phyloP scores from a whole-genome alignment of 2,329 filamentous ascomycete genomes.

The Trichoderma atroviride region DNA sequence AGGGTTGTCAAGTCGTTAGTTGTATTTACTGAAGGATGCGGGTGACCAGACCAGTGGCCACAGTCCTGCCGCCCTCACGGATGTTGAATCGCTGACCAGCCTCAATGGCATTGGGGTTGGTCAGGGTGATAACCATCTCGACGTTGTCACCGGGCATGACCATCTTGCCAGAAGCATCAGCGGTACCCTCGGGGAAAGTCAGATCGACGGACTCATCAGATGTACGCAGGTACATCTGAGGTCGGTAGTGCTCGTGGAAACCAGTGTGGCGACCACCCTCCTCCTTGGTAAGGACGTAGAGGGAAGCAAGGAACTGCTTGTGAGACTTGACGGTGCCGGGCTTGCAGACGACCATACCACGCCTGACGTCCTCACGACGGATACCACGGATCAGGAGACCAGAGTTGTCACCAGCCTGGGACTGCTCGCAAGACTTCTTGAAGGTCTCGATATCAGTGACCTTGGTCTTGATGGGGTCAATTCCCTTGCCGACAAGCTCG shows the following conservation, averaged over 20 bases:
- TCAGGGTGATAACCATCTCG: slow-evolving; percentile 89
- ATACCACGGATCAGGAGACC: slow-evolving; percentile 94
- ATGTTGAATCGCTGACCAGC: slow-evolving; percentile 96
- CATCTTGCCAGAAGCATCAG: slow-evolving; percentile 73
- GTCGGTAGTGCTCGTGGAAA: slow-evolving; percentile 94
- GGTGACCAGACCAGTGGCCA: slow-evolving; percentile 81
- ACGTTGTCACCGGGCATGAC: slow-evolving; percentile 99
- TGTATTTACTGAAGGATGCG: slow-evolving; percentile 62
- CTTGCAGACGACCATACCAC: slow-evolving; percentile 90
- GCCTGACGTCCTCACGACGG: slow-evolving; percentile 89
- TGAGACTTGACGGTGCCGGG: slow-evolving; percentile 85
- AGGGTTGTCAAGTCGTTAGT: slow-evolving; percentile 20
- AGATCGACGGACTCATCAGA: slow-evolving; percentile 79
- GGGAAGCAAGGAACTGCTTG: slow-evolving; percentile 88
- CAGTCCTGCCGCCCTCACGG: slow-evolving; percentile 90
- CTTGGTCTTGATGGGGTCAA: slow-evolving; percentile 90
- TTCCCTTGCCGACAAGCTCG: slow-evolving; percentile 88
- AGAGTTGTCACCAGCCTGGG: slow-evolving; percentile 95
- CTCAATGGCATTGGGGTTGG: slow-evolving; percentile 85
- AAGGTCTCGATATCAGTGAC: slow-evolving; percentile 99
- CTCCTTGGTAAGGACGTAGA: slow-evolving; percentile 97
- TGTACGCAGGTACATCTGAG: slow-evolving; percentile 94
- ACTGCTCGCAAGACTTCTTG: slow-evolving; percentile 99
- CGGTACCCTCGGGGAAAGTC: slow-evolving; percentile 81
- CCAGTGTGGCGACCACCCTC: slow-evolving; percentile 97